Conservation (phyloP, 129 eudicot species). For the Flaveria sonorensis region DNA sequence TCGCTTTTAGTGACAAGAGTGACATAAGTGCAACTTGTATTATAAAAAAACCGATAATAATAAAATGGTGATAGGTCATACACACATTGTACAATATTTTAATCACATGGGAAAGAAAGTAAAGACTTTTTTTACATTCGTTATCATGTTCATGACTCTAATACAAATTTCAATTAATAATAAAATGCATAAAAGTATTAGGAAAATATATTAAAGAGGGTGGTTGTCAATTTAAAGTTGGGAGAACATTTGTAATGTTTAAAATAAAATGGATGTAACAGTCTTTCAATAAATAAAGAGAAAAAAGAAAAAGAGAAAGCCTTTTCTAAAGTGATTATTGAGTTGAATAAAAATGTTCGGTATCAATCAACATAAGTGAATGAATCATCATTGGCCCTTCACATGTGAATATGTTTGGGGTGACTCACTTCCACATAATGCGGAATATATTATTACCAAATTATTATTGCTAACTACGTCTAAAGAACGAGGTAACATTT, state of each 20-base stretch:
- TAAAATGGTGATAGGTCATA: too few species aligned
- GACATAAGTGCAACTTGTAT: too few species aligned
- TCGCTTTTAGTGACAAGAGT: too few species aligned
- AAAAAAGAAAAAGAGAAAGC: not conserved
- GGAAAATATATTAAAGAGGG: not conserved
- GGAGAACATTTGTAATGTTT: not conserved
- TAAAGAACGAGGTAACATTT: not conserved
- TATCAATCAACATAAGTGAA: constrained; percentile 22
- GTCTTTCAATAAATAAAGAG: not conserved
- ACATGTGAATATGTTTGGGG: constrained; percentile 32
- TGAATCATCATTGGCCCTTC: constrained; percentile 31
- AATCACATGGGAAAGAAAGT: too few species aligned
- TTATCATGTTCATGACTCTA: too few species aligned
- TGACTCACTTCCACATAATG: constrained; percentile 47
- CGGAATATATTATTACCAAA: constrained; percentile 22
- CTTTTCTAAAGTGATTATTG: constrained; percentile 17
- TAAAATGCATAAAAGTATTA: too few species aligned
- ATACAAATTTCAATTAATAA: too few species aligned
- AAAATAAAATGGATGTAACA: not conserved
- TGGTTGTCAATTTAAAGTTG: not conserved
- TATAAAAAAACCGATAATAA: too few species aligned
- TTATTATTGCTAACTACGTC: constrained; percentile 8
- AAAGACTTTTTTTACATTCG: too few species aligned
- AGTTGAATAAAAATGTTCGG: constrained; percentile 25
- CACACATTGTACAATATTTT: too few species aligned